These are phyloP conservation scores for Colletotrichum salicis DNA, from an alignment of 2,329 filamentous ascomycete genomes.

Conservation along the genomic window DNA sequence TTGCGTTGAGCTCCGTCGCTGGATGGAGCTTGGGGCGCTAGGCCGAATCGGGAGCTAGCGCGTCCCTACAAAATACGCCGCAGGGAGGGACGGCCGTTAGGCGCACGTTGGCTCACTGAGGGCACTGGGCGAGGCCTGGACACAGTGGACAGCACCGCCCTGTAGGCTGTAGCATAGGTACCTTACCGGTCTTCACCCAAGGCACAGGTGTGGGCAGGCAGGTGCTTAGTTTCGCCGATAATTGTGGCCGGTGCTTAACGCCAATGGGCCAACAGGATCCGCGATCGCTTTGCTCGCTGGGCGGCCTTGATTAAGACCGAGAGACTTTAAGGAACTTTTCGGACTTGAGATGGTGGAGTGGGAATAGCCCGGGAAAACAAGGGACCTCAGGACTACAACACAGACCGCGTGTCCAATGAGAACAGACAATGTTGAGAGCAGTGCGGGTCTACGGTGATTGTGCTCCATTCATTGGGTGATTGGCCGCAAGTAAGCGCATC, in stretches of 20 bases:
- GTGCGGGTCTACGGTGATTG: not conserved
- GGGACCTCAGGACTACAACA: not conserved
- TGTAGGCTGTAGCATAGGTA: not conserved
- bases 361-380: constrained; percentile 34
- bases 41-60: constrained; percentile 42
- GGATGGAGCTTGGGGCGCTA: constrained; percentile 47
- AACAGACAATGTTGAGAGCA: not conserved
- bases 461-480: constrained; percentile 1
- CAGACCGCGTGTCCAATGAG: constrained; percentile 2
- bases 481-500: constrained; percentile 10
- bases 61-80: constrained; percentile 37
- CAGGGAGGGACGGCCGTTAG: constrained; percentile 32
- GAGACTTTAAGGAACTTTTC: constrained; percentile 27
- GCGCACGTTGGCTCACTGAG: not conserved
- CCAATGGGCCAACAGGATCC: constrained; percentile 5
- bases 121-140: not conserved
- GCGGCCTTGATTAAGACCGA: constrained; percentile 17
- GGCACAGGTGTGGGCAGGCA: no score
- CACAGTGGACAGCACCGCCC: not conserved
- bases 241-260: constrained; percentile 25
- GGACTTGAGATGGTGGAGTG: constrained; percentile 23
- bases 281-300: not conserved
- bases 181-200: no score
- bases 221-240: constrained; percentile 16
- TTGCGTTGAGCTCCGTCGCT: constrained; percentile 54